Evolutionary conservation across 768 basidiomycete species (phyloP).

Genomic region (Pleurotus giganteus): DNA sequence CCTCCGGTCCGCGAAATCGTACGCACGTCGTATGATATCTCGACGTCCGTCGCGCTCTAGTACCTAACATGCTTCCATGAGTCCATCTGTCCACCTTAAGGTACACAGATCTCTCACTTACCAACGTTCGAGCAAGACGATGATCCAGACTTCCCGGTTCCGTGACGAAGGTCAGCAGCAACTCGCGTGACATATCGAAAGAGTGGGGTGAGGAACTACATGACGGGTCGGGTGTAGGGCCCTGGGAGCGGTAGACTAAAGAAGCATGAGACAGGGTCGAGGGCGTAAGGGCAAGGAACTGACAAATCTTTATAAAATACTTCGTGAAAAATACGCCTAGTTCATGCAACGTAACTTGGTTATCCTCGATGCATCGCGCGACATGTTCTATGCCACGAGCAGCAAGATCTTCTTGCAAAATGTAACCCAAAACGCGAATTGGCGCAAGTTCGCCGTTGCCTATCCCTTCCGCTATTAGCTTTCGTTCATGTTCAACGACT

Average conservation of each 20-base stretch:
- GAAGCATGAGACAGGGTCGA: background rate
- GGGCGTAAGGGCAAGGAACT: background rate
- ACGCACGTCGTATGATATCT: background rate
- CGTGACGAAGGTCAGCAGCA: background rate
- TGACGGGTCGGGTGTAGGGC: background rate
- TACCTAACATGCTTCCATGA: slow-evolving; percentile 5
- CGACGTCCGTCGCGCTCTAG: background rate
- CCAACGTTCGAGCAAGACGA: background rate
- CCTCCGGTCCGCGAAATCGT: background rate
- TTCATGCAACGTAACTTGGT: background rate
- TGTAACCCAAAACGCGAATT: background rate
- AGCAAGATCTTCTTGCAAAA: background rate
- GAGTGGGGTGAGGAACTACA: background rate
- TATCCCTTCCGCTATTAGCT: background rate
- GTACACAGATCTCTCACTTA: background rate
- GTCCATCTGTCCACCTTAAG: background rate
- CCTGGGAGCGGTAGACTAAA: background rate
- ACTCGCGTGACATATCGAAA: background rate
- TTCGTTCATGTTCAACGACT: background rate
- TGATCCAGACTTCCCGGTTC: background rate
- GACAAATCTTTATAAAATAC: background rate
- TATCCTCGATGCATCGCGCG: background rate
- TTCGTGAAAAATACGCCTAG: background rate
- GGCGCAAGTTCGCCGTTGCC: background rate
- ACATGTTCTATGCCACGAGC: background rate